Base-by-base conservation (phyloP, 768 basidiomycete genomes). In the Daedaleopsis nitida region DNA sequence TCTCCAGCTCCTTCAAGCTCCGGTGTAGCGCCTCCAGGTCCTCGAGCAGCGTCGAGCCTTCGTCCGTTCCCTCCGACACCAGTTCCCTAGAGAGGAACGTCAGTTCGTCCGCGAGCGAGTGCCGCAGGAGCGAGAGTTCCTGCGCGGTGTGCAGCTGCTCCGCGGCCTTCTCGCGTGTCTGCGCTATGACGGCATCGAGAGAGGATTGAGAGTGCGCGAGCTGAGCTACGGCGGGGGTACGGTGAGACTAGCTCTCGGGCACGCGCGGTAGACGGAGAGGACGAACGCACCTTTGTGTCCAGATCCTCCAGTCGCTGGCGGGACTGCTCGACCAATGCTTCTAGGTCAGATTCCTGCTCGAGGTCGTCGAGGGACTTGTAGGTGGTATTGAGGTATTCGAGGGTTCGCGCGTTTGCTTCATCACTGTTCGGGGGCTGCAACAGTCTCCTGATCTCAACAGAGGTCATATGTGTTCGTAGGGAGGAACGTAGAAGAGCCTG, bases 21-120 rank as follows among this genome's bases (percentile, higher is more conserved):
- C 86, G 79, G 68, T 96, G 92, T 64, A 96, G 74, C 0, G 80
- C 83, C 70, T 96, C 92, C 60, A 98, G 79, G 48, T 92, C 89
- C 72, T 94, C 90, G 11, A 96, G 78, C 5, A 98, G 75, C 0
- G 88, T 92, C 4, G 87, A 78, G 45, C 74, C 66, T n/a, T 71
- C 75, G 11, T 81, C 78, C 47, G 77, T 79, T 14, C 79, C 81
- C 27, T 32, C 27, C 12, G 78, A 76, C 32, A 84, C 78, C 44
- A 96, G 78, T 54, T 88, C 84, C 53, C 80, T 75, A 5, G 85
- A 83, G 32, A 96, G 75, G 60, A 83, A 83, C 13, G 86, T 77
- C 12, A 96, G 78, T 71, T 94, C 89, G 69, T 96, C 94, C 16
- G 85, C 82, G 19, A 96, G 76, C 1, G 83, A 84, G 73, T 94